Evolutionary conservation across 169 alveolate genomes (phyloP).

Genomic region (Plasmodium ovale): DNA sequence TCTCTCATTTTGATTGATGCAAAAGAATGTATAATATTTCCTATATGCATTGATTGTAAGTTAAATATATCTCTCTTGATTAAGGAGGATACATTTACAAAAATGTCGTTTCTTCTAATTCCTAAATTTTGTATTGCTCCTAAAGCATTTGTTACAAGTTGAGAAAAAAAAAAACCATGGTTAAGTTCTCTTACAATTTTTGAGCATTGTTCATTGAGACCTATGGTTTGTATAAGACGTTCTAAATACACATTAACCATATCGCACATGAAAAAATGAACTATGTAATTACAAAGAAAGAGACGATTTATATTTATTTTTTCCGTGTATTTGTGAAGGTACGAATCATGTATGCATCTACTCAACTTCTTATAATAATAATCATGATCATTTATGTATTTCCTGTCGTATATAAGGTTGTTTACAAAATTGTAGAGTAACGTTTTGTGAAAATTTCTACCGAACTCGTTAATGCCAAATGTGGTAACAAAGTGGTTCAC

Average conservation of each 20-base stretch:
- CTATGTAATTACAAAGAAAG: slow-evolving; percentile 29
- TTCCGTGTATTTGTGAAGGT: neutral
- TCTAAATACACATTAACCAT: slow-evolving; percentile 17
- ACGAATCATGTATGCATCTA: neutral
- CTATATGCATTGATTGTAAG: slow-evolving; percentile 13
- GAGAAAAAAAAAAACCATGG: slow-evolving; percentile 27
- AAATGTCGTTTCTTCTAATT: slow-evolving; percentile 23
- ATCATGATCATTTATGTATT: neutral
- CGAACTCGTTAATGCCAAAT: slow-evolving; percentile 14
- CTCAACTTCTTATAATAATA: slow-evolving; percentile 3
- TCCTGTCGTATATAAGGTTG: slow-evolving; percentile 10
- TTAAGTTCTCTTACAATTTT: neutral
- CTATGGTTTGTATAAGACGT: neutral
- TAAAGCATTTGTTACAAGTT: slow-evolving; percentile 32
- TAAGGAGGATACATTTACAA: slow-evolving; percentile 10
- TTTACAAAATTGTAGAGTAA: slow-evolving; percentile 24
- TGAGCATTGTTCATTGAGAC: neutral
- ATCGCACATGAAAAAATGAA: slow-evolving; percentile 17
- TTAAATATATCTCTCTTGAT: slow-evolving; percentile 21
- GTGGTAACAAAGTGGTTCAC: slow-evolving; percentile 11
- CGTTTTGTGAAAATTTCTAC: slow-evolving; percentile 24
- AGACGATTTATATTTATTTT: slow-evolving; percentile 44
- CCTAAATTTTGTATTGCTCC: slow-evolving; percentile 70
- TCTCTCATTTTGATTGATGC: slow-evolving; percentile 60
- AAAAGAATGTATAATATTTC: slow-evolving; percentile 53